phyloP scores from a whole-genome alignment of 2,329 filamentous ascomycete species.

The Cyclaneusma minus region DNA sequence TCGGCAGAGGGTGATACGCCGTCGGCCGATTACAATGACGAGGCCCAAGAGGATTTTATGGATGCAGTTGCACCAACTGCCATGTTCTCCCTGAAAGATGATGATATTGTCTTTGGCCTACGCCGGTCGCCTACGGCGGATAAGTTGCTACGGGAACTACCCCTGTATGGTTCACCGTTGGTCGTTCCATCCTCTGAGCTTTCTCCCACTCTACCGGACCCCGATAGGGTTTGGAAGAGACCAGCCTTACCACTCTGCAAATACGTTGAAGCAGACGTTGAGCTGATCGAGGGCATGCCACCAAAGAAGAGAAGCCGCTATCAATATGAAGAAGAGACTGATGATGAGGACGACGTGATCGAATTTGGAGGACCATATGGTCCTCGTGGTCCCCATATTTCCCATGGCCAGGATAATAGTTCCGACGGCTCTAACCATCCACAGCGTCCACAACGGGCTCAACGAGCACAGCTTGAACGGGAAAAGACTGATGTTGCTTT shows the following conservation, averaged over 20 bases:
- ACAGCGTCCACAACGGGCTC: conserved; percentile 4
- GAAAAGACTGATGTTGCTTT: conserved; percentile 67
- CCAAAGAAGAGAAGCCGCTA: conserved; percentile 70
- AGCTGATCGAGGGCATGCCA: conserved; percentile 47
- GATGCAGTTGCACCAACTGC: conserved; percentile 52
- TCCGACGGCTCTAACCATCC: conserved; percentile 18
- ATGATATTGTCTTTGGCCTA: conserved; percentile 69
- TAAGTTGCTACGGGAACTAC: conserved; percentile 64
- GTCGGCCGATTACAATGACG: conserved; percentile 25
- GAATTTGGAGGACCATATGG: conserved; percentile 8
- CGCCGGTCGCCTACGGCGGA: conserved; percentile 61
- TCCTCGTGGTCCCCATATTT: conserved; percentile 2
- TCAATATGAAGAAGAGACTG: conserved; percentile 60
- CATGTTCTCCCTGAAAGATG: conserved; percentile 68
- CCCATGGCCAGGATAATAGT: conserved; percentile 3
- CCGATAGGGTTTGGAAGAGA: conserved; percentile 58
- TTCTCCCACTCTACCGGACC: conserved; percentile 40
- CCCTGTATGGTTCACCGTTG: conserved; percentile 56
- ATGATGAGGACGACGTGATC: conserved; percentile 36
- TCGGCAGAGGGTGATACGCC: conserved; percentile 44
- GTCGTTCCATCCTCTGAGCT: conserved; percentile 42
- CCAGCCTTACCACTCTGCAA: conserved; percentile 76
- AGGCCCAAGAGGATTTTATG: conserved; percentile 15
- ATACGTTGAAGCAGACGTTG: conserved; percentile 69
- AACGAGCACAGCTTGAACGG: conserved; percentile 42